Base-by-base conservation (phyloP, 352 stramenopile genomes). In the Phytophthora tubulina region DNA sequence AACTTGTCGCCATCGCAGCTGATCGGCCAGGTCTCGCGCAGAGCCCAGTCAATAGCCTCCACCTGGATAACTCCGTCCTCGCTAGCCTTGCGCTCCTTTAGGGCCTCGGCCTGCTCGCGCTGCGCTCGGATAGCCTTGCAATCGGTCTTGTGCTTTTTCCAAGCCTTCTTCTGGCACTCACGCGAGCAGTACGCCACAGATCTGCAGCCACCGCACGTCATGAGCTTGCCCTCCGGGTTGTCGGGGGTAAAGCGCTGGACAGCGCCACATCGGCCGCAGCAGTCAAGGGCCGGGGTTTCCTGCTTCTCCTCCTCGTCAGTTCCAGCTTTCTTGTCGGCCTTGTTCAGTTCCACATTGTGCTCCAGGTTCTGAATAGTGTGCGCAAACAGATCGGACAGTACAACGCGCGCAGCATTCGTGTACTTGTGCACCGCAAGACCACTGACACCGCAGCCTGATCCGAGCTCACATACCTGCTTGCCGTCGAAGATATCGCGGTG, bases 211-310 rank as follows among this genome's bases (percentile, higher is more conserved):
- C 83, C 86, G 50, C 91, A 96, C 61, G 89, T 89, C 78, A 94
- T 90, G n/a, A 96, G 81, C 56, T 94, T 94, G 4, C 89, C 89
- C 13, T 96, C 89, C n/a, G 85, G 88, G 46, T 96, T 96, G 27
- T 96, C 89, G 2, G 85, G 63, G 7, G 80, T 87, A 71, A 95
- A 96, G 3, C 81, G 80, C 75, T 96, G 89, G 32, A 92, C 75
- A 3, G 75, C 78, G 53, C 88, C 82, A 63, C 89, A 96, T 32
- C 91, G 75, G 30, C 85, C 72, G 30, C 89, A 96, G 11, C 84
- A 88, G 39, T 80, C 73, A 3, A 80, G 70, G 9, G 70, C 41
- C 13, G 38, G 67, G 0, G 57, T 42, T 33, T 79, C 66, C n/a
- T 84, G 72, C 21, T 76, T 76, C 13, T 77, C 72, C 3, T 81